Base-by-base conservation (phyloP, 495 filamentous ascomycete genomes). In the Apiosordaria backusii region DNA sequence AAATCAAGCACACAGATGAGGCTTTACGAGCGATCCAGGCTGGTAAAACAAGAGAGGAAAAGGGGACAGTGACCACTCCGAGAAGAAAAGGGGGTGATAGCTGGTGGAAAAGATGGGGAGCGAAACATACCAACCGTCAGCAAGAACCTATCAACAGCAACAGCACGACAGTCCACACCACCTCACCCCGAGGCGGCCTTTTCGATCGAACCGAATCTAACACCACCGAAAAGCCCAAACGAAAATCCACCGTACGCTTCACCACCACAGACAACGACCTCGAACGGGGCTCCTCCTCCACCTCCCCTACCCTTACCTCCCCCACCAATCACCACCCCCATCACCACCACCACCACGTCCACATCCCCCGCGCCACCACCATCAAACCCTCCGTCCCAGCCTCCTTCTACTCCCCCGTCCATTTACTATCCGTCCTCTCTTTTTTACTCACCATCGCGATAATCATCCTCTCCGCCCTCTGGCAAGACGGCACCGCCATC, bases 401-500 rank as follows among this genome's bases (percentile, higher is more conserved):
- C 3, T 72, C 75, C 4, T 60, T 73, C 35, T 79, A 77, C 66
- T 84, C 82, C 5, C 81, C 83, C 9, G 68, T 87, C 23, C 84
- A 87, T 69, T 35, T 86, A 13, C 74, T 89, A 7, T 79, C 81
- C 2, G 45, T 86, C 21, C 66, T 80, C 57, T 87, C 84, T 2
- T 79, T 75, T 65, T 22, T 85, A 5, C 72, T 86, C 26, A 85
- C 84, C 1, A 75, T 81, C n/a, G 76, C 68, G 24, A 72, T 86
- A 15, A 72, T 85, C 50, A 70, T 61, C 3, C 63, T 65, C 3
- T 76, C 80, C 1, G 66, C 67, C 16, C 16, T 55, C 22, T 76
- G 74, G 66, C 40, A 80, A 29, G 87, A 89, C 72, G 87, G 85
- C 15, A 82, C 81, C 1, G 84, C 85, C 26, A 77, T 82, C 45